Evolutionary conservation across 2,329 filamentous ascomycete species (phyloP), one percentile per base, ranked within the genome.

Genomic region (Trichoderma sp.): DNA sequence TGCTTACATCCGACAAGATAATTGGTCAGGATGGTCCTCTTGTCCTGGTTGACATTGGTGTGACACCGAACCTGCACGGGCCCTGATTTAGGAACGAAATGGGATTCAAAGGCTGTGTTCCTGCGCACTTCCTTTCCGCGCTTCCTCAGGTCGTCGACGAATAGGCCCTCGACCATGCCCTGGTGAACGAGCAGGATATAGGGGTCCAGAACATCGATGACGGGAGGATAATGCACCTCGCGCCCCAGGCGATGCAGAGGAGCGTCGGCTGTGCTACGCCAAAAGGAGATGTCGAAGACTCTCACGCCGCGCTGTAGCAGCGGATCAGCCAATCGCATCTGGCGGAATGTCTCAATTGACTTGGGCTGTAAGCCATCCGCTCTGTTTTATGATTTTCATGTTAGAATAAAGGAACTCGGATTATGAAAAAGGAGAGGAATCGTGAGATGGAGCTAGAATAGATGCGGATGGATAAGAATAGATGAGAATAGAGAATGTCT

Each of bases 341-440:
- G 90, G 71, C 87, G 86, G 73, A 93, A 86, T 0, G 91, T 93
- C 80, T 93, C 91, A 74, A 94, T 91, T 1, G 90, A 91, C 79
- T 93, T 93, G 55, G 91, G 91, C 75, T 93, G 91, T 64, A 93
- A 81, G 51, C 91, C 91, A 77, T 93, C 91, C 71, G 90, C 90
- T 77, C 84, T 85, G 74, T 68, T 58, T 63, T 26, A 58, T 59
- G 61, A 30, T 73, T 75, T 69, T 73, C 70, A 71, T 70, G 55
- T 66, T 46, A 43, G 49, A 37, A 51, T 13, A 54, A 18, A 51
- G 58, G 59, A 49, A 24, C 8, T 14, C 16, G 28, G 1, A 8
- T 14, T 16, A 43, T 4, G 4, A 43, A n/a, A 43, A 43, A 43
- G 18, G 18, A 43, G 39, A 10, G 16, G 5, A 43, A n/a, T 43